Evolutionary conservation across 2,329 filamentous ascomycete species (phyloP).

Genomic region (Sordariomycetes sp.): DNA sequence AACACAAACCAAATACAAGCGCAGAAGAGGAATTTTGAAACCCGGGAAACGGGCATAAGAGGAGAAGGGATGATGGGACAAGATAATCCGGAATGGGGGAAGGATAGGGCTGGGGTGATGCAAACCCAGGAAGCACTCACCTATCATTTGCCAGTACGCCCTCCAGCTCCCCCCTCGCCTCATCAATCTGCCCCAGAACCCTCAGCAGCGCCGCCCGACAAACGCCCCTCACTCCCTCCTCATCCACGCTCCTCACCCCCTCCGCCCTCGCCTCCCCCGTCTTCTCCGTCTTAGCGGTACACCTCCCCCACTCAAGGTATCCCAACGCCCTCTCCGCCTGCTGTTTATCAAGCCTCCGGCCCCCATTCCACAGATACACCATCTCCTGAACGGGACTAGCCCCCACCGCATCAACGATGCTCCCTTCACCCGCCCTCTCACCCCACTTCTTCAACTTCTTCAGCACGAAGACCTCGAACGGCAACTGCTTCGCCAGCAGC

Average conservation of each 20-base stretch:
- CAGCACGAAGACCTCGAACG: constrained; percentile 75
- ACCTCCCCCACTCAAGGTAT: constrained; percentile 53
- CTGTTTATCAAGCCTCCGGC: constrained; percentile 58
- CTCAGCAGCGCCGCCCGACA: constrained; percentile 54
- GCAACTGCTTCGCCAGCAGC: constrained; percentile 80
- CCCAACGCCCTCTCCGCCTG: constrained; percentile 52
- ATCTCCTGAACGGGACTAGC: constrained; percentile 78
- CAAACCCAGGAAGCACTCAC: constrained; percentile 21
- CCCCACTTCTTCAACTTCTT: constrained; percentile 87
- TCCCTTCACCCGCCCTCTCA: constrained; percentile 53
- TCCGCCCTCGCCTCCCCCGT: constrained; percentile 29
- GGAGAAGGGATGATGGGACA: too few relatives aligned
- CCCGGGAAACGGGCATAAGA: too few relatives aligned
- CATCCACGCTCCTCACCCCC: constrained; percentile 37
- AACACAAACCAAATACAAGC: background rate
- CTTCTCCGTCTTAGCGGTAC: constrained; percentile 29
- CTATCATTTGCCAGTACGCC: constrained; percentile 53
- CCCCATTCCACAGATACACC: constrained; percentile 87
- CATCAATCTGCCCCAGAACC: constrained; percentile 44
- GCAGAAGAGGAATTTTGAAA: background rate
- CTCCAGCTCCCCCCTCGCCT: constrained; percentile 53
- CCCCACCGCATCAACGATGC: constrained; percentile 69
- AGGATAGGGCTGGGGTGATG: too few relatives aligned
- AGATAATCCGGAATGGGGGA: too few relatives aligned
- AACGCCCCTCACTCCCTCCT: constrained; percentile 52